Evolutionary conservation across 2,329 filamentous ascomycete species (phyloP).

Genomic region (Monosporascus ibericus): DNA sequence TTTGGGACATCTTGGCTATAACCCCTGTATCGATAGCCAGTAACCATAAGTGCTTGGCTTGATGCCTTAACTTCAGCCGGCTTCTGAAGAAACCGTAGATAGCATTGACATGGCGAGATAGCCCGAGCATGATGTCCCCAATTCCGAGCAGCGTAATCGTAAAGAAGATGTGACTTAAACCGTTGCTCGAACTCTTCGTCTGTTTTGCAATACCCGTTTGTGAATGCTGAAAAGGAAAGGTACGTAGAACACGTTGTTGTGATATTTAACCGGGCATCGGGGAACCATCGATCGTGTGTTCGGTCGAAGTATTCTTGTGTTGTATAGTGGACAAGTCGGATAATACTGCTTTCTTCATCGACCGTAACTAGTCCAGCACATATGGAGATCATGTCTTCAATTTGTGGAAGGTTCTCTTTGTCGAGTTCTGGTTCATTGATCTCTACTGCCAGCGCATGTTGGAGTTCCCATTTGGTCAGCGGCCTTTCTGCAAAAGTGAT

Average conservation of each 20-base stretch:
- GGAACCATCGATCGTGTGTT: conserved; percentile 23
- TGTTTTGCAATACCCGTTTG: not conserved
- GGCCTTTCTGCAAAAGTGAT: conserved; percentile 29
- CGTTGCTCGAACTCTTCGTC: conserved; percentile 1
- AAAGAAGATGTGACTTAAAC: conserved; percentile 1
- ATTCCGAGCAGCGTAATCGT: conserved; percentile 6
- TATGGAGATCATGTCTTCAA: conserved; percentile 25
- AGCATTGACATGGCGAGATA: not conserved
- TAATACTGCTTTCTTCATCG: conserved; percentile 29
- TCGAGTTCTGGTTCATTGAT: conserved; percentile 20
- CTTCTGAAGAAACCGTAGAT: not conserved
- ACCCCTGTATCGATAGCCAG: too few relatives aligned
- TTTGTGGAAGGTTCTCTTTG: conserved; percentile 23
- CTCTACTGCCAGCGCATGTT: conserved; percentile 34
- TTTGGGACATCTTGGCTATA: too few relatives aligned
- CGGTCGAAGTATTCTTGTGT: conserved; percentile 35
- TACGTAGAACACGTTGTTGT: conserved; percentile 27
- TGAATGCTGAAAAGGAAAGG: conserved; percentile 22
- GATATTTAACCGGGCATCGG: conserved; percentile 21
- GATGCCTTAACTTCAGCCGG: not conserved
- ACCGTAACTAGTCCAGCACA: conserved; percentile 34
- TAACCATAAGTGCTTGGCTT: not conserved
- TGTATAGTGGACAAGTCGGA: conserved; percentile 39
- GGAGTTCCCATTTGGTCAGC: conserved; percentile 28
- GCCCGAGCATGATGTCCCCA: conserved; percentile 6